Base-by-base conservation (phyloP, 345 rosid genomes). In the Eucalyptus sp. region DNA sequence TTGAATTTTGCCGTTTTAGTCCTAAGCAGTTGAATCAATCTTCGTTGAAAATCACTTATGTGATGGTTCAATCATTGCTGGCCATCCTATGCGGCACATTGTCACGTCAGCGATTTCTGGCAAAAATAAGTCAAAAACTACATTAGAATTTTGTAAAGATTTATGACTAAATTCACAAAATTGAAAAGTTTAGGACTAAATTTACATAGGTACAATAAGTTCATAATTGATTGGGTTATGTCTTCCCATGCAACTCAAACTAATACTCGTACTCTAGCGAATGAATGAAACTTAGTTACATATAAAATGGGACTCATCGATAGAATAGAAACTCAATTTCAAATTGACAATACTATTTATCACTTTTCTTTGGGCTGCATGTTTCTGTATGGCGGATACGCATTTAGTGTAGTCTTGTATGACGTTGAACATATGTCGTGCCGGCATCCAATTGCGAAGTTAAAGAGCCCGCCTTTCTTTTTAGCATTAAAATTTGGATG, bases 31-130 rank as follows among this genome's bases (percentile, higher is more conserved):
- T 7, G 8, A 11, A 3, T 10, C 13, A 71, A 71, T 71, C 0
- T 37, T 37, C 0, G 3, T 0, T 10, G 2, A 22, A 71, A 37
- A 37, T 33, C 0, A 12, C 1, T 10, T 2, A 17, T 0, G 0
- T 71, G 81, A 10, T 5, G 1, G 25, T 3, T 20, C 13, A 9
- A 10, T 17, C 14, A 33, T 18, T 1, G 1, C 0, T 1, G 2
- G 0, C 0, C 25, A 9, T 33, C 3, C 0, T 17, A 33, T 0
- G 0, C 0, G 1, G 7, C 5, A 56, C 0, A 0, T 22, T 56
- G 60, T 0, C 27, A 37, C 0, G 0, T 37, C 1, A 71, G 1
- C 0, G 0, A 10, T 71, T 71, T 71, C 0, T 2, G 1, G 1
- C 0, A 0, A 37, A 71, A 37, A 14, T 22, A 8, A 56, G 0